Evolutionary conservation across 2,329 filamentous ascomycete genomes (phyloP).

Genomic region (Monosporascus sp.): DNA sequence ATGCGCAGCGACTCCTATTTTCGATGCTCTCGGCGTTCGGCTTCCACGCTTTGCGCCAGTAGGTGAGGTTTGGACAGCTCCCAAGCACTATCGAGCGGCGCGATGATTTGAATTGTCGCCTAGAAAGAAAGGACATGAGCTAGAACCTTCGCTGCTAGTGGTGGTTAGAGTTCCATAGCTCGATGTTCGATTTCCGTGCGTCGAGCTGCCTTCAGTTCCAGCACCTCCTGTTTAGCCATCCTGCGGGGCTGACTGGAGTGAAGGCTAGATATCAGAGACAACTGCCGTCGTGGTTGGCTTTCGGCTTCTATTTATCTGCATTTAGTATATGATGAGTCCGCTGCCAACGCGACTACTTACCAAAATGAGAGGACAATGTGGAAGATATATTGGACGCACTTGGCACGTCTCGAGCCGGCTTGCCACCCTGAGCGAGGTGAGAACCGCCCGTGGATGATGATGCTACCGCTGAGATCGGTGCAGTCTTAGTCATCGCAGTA

Average conservation of each 20-base stretch:
- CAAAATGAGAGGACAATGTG: background rate
- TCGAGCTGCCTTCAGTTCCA: constrained; percentile 58
- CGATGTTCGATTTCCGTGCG: constrained; percentile 67
- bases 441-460: constrained; percentile 1
- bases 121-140: constrained; percentile 69
- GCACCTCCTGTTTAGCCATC: constrained; percentile 57
- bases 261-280: background rate
- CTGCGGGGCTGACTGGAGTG: constrained; percentile 13
- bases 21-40: constrained; percentile 52
- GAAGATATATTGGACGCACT: background rate
- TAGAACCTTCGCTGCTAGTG: constrained; percentile 57
- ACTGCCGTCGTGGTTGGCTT: background rate
- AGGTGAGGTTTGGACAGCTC: constrained; percentile 62
- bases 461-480: background rate
- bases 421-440: background rate
- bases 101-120: constrained; percentile 64
- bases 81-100: constrained; percentile 64
- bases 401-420: background rate
- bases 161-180: constrained; percentile 60
- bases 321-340: background rate
- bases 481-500: background rate
- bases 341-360: background rate
- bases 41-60: constrained; percentile 58
- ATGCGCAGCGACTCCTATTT: constrained; percentile 24
- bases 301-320: constrained; percentile 1